A percentile compares a stretch with the other conserved stretches of the same genome.
These are phyloP conservation scores for Haplosporangium sp. DNA, from an alignment of 371 early-diverging fungal species.

Conservation along the genomic window DNA sequence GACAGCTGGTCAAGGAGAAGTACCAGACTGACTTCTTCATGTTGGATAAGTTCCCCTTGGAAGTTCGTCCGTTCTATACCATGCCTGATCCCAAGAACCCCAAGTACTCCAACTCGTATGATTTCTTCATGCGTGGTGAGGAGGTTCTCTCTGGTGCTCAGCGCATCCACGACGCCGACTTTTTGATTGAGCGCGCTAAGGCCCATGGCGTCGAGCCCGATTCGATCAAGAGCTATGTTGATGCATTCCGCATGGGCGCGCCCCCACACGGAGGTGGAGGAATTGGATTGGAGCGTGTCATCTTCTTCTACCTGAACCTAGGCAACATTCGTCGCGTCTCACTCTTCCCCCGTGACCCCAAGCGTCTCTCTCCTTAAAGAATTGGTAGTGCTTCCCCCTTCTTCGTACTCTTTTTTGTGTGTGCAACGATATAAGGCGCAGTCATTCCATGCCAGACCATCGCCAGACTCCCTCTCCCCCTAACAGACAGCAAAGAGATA, in stretches of 20 bases:
- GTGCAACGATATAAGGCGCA: no score
- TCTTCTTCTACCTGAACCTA: constrained; percentile 97
- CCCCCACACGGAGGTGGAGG: constrained; percentile 99
- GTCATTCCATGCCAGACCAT: no score
- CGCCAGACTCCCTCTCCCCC: no score
- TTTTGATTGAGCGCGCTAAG: constrained; percentile 87
- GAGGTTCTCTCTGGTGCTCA: constrained; percentile 99
- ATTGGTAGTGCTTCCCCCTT: no score
- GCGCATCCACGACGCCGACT: constrained; percentile 95
- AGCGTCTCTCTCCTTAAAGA: constrained; percentile 92
- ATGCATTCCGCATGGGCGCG: constrained; percentile 98
- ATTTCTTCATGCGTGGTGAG: constrained; percentile 99
- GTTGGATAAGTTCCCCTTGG: constrained; percentile 99
- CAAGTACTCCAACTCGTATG: constrained; percentile 98
- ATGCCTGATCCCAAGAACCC: constrained; percentile 94
- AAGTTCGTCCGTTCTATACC: constrained; percentile 99
- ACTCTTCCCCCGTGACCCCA: constrained; percentile 99
- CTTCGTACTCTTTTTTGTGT: no score
- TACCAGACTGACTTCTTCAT: constrained; percentile 99
- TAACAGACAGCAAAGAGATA: no score
- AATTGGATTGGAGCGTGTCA: constrained; percentile 97
- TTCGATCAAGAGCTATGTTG: constrained; percentile 94
- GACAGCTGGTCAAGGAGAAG: constrained; percentile 94
- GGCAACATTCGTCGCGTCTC: constrained; percentile 97
- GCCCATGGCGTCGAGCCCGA: constrained; percentile 86